phyloP scores from a whole-genome alignment of 139 green algal species.

The Chloropicon primus region DNA sequence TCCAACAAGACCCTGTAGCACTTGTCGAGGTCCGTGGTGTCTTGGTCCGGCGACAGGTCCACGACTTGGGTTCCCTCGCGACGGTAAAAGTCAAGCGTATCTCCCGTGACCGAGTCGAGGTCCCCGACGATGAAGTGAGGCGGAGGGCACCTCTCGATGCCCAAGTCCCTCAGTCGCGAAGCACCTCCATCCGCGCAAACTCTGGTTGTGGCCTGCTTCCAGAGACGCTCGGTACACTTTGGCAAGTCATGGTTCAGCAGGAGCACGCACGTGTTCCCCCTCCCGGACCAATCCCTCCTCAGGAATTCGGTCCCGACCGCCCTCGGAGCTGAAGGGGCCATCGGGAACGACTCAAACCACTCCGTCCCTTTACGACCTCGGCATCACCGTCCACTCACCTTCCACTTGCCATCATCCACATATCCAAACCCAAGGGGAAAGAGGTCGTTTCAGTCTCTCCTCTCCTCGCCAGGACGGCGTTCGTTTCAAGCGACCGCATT shows the following conservation, averaged over 20 bases:
- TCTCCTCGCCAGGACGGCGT: too few species aligned
- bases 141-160: background rate
- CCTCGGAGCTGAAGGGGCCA: too few species aligned
- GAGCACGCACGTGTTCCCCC: background rate
- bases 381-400: too few species aligned
- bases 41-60: background rate
- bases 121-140: background rate
- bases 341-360: too few species aligned
- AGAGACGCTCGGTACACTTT: background rate
- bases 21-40: background rate
- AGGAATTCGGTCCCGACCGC: background rate
- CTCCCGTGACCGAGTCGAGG: background rate
- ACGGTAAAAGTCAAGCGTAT: background rate
- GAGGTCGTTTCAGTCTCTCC: too few species aligned
- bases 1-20: background rate
- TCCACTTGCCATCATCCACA: too few species aligned
- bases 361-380: too few species aligned
- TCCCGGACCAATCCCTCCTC: background rate
- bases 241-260: background rate
- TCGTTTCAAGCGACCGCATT: too few species aligned
- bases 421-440: too few species aligned
- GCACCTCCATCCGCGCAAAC: background rate
- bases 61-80: background rate
- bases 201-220: background rate
- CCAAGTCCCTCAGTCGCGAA: background rate